Conservation (phyloP, 1,284 basidiomycete species). For the Cystobasidium slooffiae region DNA sequence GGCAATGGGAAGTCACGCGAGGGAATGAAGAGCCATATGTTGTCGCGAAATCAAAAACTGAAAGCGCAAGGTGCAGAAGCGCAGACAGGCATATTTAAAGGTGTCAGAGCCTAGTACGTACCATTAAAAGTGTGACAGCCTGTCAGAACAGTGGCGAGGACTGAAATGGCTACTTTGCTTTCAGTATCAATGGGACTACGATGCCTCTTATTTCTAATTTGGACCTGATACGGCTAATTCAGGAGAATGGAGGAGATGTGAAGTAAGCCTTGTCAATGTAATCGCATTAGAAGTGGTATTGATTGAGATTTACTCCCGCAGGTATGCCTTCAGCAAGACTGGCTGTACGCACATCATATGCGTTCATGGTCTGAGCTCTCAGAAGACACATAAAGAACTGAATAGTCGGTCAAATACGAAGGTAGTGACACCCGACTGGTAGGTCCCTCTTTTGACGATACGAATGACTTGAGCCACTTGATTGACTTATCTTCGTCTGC, state of each 20-base stretch:
- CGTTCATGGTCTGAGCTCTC: conserved; percentile 32
- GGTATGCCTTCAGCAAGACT: conserved; percentile 33
- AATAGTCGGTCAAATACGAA: conserved; percentile 32
- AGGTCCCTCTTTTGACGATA: not conserved
- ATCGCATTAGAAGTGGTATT: not conserved
- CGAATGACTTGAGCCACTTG: not conserved
- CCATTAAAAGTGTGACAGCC: not conserved
- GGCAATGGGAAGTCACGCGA: conserved; percentile 34
- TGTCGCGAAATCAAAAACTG: conserved; percentile 27
- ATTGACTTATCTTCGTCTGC: not conserved
- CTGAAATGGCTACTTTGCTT: not conserved
- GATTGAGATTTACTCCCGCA: not conserved
- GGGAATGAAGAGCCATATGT: conserved; percentile 30
- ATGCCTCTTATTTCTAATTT: conserved; percentile 40
- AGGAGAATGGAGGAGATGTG: conserved; percentile 39
- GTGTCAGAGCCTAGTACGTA: conserved; percentile 41
- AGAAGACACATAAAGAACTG: conserved; percentile 43
- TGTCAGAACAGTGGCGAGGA: not conserved
- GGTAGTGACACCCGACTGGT: conserved; percentile 42
- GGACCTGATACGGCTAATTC: conserved; percentile 40
- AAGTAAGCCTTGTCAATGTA: not conserved
- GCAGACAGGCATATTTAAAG: conserved; percentile 29
- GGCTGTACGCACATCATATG: conserved; percentile 45
- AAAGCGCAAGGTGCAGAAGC: conserved; percentile 43
- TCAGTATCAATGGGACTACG: conserved; percentile 40